Conservation (phyloP, 2,329 filamentous ascomycete species). For the Curvularia sp. region DNA sequence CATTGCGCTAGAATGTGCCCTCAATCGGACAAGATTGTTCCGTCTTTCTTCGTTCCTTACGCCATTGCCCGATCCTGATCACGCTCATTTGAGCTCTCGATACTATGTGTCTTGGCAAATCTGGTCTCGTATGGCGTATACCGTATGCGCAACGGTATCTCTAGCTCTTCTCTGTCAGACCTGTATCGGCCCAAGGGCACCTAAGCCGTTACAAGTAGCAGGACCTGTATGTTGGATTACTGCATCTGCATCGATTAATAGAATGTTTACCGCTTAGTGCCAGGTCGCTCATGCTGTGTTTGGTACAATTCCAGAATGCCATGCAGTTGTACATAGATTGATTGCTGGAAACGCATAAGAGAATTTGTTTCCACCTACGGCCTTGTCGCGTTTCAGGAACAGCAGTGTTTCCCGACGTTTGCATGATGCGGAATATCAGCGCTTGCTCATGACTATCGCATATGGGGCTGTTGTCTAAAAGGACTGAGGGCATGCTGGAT, state of each 20-base stretch:
- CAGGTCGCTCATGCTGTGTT: neutral
- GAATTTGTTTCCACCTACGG: neutral
- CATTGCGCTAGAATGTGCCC: neutral
- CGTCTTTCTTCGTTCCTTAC: slow-evolving; percentile 2
- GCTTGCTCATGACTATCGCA: neutral
- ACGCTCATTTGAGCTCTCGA: slow-evolving; percentile 11
- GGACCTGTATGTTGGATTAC: neutral
- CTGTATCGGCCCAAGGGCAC: neutral
- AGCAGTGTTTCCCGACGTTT: neutral
- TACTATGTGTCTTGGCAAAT: slow-evolving; percentile 8
- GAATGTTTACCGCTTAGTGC: neutral
- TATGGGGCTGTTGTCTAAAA: neutral
- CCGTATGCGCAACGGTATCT: neutral
- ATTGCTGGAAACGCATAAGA: neutral
- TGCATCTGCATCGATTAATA: neutral
- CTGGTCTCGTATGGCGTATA: neutral
- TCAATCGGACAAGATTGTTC: slow-evolving; percentile 16
- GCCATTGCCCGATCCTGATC: slow-evolving; percentile 4
- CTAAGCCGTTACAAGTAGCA: neutral
- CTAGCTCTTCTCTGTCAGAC: neutral
- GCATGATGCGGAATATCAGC: neutral
- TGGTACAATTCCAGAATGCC: neutral
- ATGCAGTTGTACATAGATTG: neutral
- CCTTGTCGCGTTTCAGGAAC: neutral
- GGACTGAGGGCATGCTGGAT: neutral